A percentile compares a stretch with the other conserved stretches of the same genome.
These are phyloP conservation scores for Goniomonas avonlea DNA, from an alignment of 78 protist species.

Conservation along the genomic window DNA sequence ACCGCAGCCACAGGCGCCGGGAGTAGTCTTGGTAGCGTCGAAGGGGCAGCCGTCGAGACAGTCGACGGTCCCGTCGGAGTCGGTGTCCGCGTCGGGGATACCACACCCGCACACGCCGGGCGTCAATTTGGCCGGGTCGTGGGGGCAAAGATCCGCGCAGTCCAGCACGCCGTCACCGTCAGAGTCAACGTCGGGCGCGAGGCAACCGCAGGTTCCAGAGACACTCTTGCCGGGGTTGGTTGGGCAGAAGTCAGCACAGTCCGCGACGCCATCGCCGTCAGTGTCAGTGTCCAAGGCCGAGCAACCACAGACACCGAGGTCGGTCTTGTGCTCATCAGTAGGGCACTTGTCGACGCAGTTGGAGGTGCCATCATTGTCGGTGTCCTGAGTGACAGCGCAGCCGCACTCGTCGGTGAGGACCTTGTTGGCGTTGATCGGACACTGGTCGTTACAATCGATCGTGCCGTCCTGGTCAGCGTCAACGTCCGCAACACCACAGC, in stretches of 20 bases:
- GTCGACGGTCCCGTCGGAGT: neutral
- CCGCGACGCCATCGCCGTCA: neutral
- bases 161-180: neutral
- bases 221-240: neutral
- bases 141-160: neutral
- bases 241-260: neutral
- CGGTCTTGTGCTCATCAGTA: neutral
- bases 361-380: neutral
- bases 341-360: neutral
- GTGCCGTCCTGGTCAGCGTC: neutral
- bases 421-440: neutral
- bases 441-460: neutral
- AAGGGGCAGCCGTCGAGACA: neutral
- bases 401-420: neutral
- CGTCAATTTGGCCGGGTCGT: neutral
- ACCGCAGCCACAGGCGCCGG: neutral
- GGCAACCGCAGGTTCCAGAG: neutral
- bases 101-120: neutral
- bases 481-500: no score
- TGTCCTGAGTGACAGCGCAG: neutral
- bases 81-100: neutral
- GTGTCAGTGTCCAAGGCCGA: neutral
- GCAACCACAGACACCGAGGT: neutral
- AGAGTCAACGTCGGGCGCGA: neutral
- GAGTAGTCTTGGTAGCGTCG: neutral